Conservation (phyloP, 345 rosid genomes). For the Gossypium arboreum region DNA sequence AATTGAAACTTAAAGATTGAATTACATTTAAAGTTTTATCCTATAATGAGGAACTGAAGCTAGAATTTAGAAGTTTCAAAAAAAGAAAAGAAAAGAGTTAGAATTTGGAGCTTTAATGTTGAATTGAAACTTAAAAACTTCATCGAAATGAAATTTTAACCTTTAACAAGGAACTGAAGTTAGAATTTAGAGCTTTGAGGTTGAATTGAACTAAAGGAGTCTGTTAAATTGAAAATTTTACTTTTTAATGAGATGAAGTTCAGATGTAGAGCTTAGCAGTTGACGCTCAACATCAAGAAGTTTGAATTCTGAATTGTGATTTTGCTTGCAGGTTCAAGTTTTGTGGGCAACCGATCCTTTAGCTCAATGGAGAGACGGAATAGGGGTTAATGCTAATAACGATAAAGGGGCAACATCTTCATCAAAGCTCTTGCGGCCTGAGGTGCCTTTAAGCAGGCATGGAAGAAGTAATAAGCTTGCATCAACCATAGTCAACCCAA, state of each 20-base stretch:
- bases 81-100: too few relatives aligned
- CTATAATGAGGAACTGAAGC: not conserved
- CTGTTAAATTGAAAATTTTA: not conserved
- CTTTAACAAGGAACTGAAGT: not conserved
- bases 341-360: conserved; percentile 76
- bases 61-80: not conserved
- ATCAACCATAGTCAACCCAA: conserved; percentile 63
- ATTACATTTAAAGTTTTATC: not conserved
- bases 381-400: conserved; percentile 35
- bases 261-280: not conserved
- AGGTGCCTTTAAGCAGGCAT: conserved; percentile 34
- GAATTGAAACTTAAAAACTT: not conserved
- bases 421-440: conserved; percentile 68
- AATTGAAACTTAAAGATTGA: not conserved
- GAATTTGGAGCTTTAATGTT: not conserved
- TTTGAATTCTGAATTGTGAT: not conserved
- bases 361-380: conserved; percentile 69
- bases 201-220: not conserved
- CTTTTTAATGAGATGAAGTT: not conserved
- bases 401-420: conserved; percentile 35
- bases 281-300: not conserved
- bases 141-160: not conserved
- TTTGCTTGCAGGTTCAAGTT: conserved; percentile 55
- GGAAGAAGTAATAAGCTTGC: conserved; percentile 55
- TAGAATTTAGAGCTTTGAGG: not conserved